A percentile compares a stretch with the other conserved stretches of the same genome.
Conservation (phyloP, 139 green algal species). For the Chlorella sp. region DNA sequence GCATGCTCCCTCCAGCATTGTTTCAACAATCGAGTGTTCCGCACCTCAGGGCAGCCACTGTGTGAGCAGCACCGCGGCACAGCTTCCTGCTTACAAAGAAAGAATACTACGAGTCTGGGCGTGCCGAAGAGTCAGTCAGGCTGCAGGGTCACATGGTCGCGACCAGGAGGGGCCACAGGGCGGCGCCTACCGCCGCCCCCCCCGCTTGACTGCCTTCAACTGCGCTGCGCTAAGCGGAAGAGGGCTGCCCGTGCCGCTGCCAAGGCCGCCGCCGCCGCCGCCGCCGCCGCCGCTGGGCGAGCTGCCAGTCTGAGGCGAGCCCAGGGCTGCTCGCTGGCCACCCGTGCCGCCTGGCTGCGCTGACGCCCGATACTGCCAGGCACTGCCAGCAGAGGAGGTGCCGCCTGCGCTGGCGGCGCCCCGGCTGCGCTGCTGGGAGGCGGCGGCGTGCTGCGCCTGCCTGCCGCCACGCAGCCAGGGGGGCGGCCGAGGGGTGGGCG, state of each 20-base stretch:
- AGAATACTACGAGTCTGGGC: no score
- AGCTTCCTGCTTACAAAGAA: no score
- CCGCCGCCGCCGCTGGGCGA: neutral
- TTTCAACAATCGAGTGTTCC: no score
- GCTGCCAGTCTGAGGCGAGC: no score
- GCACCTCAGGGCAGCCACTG: no score
- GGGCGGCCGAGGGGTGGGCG: neutral
- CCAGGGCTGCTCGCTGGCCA: no score
- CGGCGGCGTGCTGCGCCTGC: neutral
- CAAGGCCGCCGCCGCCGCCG: neutral
- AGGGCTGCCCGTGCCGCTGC: neutral
- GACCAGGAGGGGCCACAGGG: no score
- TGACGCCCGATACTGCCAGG: neutral
- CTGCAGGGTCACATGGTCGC: no score
- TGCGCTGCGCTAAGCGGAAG: constrained; percentile 5
- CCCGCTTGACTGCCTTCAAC: neutral
- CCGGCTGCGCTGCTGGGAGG: neutral
- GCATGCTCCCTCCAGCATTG: no score
- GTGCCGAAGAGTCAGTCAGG: no score
- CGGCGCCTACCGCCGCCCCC: constrained; percentile 7
- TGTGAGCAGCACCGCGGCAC: no score
- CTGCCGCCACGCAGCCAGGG: neutral
- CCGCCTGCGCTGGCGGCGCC: neutral
- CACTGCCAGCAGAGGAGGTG: neutral
- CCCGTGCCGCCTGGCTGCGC: neutral